These are phyloP conservation scores for Golubevia pallescens DNA, from an alignment of 1,284 basidiomycete genomes.

Conservation along the genomic window DNA sequence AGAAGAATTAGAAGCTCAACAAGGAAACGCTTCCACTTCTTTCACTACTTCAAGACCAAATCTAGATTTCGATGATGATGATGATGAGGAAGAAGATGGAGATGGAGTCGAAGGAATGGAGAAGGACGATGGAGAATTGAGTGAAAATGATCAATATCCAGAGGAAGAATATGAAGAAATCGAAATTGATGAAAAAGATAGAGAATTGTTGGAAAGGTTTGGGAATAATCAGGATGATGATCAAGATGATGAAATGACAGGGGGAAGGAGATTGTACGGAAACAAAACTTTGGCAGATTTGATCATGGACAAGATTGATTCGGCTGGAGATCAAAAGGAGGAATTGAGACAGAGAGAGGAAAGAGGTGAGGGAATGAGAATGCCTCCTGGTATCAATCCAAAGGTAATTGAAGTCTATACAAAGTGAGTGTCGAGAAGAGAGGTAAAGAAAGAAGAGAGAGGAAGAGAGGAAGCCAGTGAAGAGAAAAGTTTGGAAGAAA, in stretches of 20 bases:
- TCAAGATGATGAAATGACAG: conserved; percentile 7
- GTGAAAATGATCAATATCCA: not conserved
- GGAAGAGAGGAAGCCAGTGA: too few species aligned
- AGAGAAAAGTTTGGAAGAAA: too few species aligned
- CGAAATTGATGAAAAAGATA: conserved; percentile 56
- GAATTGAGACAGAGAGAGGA: conserved; percentile 39
- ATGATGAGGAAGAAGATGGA: not conserved
- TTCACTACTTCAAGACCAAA: too few species aligned
- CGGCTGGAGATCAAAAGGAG: conserved; percentile 70
- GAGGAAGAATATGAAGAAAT: conserved; percentile 54
- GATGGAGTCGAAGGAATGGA: not conserved
- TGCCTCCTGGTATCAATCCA: conserved; percentile 82
- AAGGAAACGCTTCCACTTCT: too few species aligned
- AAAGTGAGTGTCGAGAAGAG: conserved; percentile 72
- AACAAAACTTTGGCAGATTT: conserved; percentile 78
- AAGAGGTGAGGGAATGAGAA: conserved; percentile 24
- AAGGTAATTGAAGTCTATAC: conserved; percentile 93
- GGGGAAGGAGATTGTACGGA: conserved; percentile 15
- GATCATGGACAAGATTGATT: conserved; percentile 86
- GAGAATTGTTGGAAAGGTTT: conserved; percentile 49
- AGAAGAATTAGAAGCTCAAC: conserved; percentile 32
- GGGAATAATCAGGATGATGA: conserved; percentile 23
- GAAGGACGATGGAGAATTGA: not conserved
- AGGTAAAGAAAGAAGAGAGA: too few species aligned
- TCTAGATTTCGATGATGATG: too few species aligned